These are phyloP conservation scores for Dothistroma septosporum DNA, from an alignment of 2,329 filamentous ascomycete genomes.

Conservation along the genomic window DNA sequence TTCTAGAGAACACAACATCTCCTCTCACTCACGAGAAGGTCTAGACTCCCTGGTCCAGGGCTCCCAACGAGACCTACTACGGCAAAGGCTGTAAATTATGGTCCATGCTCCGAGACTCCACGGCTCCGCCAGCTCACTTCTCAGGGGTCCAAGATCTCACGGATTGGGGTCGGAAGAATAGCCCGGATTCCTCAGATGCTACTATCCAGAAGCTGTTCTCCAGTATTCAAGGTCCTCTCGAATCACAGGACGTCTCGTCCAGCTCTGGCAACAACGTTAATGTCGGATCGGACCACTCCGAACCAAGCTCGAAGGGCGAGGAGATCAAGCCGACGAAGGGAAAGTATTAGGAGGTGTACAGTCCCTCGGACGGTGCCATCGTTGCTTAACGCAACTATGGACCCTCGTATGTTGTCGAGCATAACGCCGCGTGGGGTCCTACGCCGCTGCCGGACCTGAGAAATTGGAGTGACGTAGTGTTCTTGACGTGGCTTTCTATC, in stretches of 20 bases:
- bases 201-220: neutral
- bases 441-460: slow-evolving; percentile 4
- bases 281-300: neutral
- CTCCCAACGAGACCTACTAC: slow-evolving; percentile 3
- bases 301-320: neutral
- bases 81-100: slow-evolving; percentile 11
- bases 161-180: slow-evolving; percentile 4
- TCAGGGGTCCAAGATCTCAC: neutral
- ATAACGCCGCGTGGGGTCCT: neutral
- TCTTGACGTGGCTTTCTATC: slow-evolving; percentile 10
- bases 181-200: neutral
- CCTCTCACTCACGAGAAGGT: neutral
- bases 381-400: slow-evolving; percentile 13
- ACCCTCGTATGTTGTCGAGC: neutral
- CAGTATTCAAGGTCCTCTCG: neutral
- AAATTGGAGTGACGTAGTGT: slow-evolving; percentile 14
- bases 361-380: slow-evolving; percentile 6
- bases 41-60: neutral
- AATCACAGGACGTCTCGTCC: slow-evolving; percentile 2
- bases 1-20: neutral
- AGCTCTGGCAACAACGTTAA: slow-evolving; percentile 7
- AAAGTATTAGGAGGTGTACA: slow-evolving; percentile 11
- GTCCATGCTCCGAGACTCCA: neutral
- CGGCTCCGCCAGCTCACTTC: neutral
- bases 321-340: slow-evolving; percentile 4